phyloP scores from a whole-genome alignment of 2,329 filamentous ascomycete genomes.

The Nannizziopsis barbatae region DNA sequence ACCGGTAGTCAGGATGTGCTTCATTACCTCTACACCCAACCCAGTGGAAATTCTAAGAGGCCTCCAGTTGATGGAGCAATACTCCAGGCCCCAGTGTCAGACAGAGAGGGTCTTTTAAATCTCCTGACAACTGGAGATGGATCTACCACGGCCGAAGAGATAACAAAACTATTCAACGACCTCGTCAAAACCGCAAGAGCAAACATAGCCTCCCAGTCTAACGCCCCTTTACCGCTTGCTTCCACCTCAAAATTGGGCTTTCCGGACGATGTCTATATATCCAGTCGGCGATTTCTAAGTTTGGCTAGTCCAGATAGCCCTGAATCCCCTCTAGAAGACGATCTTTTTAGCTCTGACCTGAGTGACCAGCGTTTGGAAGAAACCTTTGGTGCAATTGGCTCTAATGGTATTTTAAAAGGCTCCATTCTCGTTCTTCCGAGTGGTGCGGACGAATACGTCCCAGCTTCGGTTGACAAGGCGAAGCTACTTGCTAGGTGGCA shows the following conservation, averaged over 20 bases:
- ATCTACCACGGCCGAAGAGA: slow-evolving; percentile 11
- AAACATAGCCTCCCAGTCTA: slow-evolving; percentile 16
- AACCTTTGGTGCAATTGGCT: slow-evolving; percentile 51
- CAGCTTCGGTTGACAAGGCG: slow-evolving; percentile 37
- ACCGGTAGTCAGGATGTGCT: slow-evolving; percentile 60
- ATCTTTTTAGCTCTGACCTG: slow-evolving; percentile 80
- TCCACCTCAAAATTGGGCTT: slow-evolving; percentile 26
- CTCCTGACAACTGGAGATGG: slow-evolving; percentile 17
- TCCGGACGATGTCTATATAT: slow-evolving; percentile 36
- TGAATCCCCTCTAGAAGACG: slow-evolving; percentile 58
- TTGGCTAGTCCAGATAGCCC: slow-evolving; percentile 44
- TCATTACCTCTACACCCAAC: slow-evolving; percentile 47
- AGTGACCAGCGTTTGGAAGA: slow-evolving; percentile 43
- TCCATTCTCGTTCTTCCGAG: slow-evolving; percentile 38
- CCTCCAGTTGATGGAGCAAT: slow-evolving; percentile 60
- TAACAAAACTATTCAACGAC: slow-evolving; percentile 23
- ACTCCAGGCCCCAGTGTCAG: slow-evolving; percentile 67
- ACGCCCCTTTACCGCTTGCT: slow-evolving; percentile 26
- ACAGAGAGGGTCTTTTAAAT: slow-evolving; percentile 51
- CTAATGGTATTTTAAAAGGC: slow-evolving; percentile 28
- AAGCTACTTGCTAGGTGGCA: slow-evolving; percentile 35
- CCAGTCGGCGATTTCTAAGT: slow-evolving; percentile 49
- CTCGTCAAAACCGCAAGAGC: slow-evolving; percentile 26
- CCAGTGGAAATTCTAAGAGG: slow-evolving; percentile 30
- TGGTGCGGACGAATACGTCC: slow-evolving; percentile 37